A percentile compares a stretch with the other conserved stretches of the same genome.
These are phyloP conservation scores for Boletus rex-veris DNA, from an alignment of 768 basidiomycete genomes.

Conservation along the genomic window DNA sequence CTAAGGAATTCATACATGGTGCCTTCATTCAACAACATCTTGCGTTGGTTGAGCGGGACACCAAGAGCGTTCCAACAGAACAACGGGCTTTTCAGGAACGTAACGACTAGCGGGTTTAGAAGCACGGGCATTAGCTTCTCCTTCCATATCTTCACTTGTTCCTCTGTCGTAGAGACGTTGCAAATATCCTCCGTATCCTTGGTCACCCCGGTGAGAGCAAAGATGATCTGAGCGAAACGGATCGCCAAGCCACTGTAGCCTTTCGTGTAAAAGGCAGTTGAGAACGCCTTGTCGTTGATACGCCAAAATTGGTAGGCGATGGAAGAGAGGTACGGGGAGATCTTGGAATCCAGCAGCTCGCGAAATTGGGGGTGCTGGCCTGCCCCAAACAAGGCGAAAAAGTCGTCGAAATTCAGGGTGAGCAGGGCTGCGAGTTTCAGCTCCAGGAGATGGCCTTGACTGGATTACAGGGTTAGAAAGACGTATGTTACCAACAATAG, in stretches of 20 bases:
- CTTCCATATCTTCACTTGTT: slow-evolving; percentile 63
- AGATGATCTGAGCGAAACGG: slow-evolving; percentile 54
- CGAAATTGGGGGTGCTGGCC: slow-evolving; percentile 61
- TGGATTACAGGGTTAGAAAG: slow-evolving; percentile 14
- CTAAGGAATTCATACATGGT: slow-evolving; percentile 46
- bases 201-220: slow-evolving; percentile 55
- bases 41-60: slow-evolving; percentile 67
- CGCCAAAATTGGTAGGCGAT: slow-evolving; percentile 78
- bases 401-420: slow-evolving; percentile 54
- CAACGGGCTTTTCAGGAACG: slow-evolving; percentile 40
- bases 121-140: slow-evolving; percentile 58
- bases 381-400: slow-evolving; percentile 64
- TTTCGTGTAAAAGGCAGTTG: slow-evolving; percentile 57
- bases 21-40: slow-evolving; percentile 55
- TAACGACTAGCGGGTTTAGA: slow-evolving; percentile 54
- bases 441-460: slow-evolving; percentile 76
- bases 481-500: not conserved
- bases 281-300: slow-evolving; percentile 48
- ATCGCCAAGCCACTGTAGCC: slow-evolving; percentile 71
- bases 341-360: slow-evolving; percentile 51
- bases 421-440: slow-evolving; percentile 70
- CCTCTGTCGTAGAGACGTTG: slow-evolving; percentile 46
- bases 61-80: slow-evolving; percentile 79
- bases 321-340: slow-evolving; percentile 68
- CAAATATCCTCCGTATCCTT: slow-evolving; percentile 56